phyloP scores from a whole-genome alignment of 2,329 filamentous ascomycete genomes.

The Graphilbum fragrans region DNA sequence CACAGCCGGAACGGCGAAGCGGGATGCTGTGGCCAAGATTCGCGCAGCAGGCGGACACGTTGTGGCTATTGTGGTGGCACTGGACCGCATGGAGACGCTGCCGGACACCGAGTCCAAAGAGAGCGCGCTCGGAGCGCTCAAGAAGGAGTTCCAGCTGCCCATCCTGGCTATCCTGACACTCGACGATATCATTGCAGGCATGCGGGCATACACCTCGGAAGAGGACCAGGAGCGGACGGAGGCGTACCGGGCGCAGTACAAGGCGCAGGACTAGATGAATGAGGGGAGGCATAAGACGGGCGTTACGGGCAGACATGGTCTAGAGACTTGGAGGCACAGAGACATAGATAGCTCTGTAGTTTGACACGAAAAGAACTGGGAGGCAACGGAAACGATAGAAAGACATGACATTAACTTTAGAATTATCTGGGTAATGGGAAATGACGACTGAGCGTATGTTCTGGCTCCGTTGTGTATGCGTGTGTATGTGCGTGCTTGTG shows the following conservation, averaged over 20 bases:
- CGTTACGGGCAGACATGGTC: too few species aligned
- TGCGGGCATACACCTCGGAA: conserved; percentile 48
- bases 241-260: conserved; percentile 59
- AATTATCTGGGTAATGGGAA: too few species aligned
- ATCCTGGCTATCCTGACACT: conserved; percentile 75
- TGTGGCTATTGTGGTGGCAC: conserved; percentile 75
- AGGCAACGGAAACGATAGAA: too few species aligned
- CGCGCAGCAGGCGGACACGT: conserved; percentile 72
- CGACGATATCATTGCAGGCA: conserved; percentile 65
- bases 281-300: conserved; percentile 4
- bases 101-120: conserved; percentile 48
- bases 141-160: conserved; percentile 71
- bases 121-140: conserved; percentile 78
- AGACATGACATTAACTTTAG: too few species aligned
- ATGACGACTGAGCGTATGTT: too few species aligned
- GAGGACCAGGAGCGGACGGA: conserved; percentile 55
- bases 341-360: too few species aligned
- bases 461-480: too few species aligned
- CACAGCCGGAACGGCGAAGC: conserved; percentile 86
- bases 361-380: too few species aligned
- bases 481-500: too few species aligned
- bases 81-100: conserved; percentile 79
- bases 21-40: conserved; percentile 86
- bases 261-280: conserved; percentile 38
- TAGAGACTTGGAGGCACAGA: too few species aligned